These are phyloP conservation scores for Cladosporium sp. DNA, from an alignment of 2,329 filamentous ascomycete genomes.

Conservation along the genomic window DNA sequence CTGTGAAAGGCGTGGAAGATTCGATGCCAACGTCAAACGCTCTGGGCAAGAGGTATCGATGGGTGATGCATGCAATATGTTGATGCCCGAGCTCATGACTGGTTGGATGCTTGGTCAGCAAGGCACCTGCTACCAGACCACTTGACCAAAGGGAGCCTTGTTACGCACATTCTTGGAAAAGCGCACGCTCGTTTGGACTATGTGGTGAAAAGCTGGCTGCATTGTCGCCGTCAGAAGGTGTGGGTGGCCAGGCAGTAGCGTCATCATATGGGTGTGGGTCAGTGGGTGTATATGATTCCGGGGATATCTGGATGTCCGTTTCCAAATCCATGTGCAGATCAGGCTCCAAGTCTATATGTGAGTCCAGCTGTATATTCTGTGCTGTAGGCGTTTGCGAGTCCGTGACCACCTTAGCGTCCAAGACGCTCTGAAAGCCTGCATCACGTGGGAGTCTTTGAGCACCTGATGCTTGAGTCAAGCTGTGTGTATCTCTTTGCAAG, in stretches of 20 bases:
- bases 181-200: not conserved
- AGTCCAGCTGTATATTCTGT: not conserved
- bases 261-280: not conserved
- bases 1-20: not conserved
- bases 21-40: not conserved
- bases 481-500: not conserved
- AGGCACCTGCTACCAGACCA: not conserved
- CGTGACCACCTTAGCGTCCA: not conserved
- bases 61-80: not conserved
- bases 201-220: not conserved
- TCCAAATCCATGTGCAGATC: not conserved
- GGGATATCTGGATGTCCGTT: not conserved
- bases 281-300: not conserved
- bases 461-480: not conserved
- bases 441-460: not conserved
- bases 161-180: not conserved
- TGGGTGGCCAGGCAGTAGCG: not conserved
- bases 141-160: not conserved
- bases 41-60: not conserved
- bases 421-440: not conserved
- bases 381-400: not conserved
- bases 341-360: not conserved
- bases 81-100: not conserved
- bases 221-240: not conserved
- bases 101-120: not conserved